Percentiles rank a stretch among this genome's conserved stretches.
These are phyloP conservation scores for Lentithecium fluviatile DNA, from an alignment of 495 filamentous ascomycete species.

Conservation along the genomic window DNA sequence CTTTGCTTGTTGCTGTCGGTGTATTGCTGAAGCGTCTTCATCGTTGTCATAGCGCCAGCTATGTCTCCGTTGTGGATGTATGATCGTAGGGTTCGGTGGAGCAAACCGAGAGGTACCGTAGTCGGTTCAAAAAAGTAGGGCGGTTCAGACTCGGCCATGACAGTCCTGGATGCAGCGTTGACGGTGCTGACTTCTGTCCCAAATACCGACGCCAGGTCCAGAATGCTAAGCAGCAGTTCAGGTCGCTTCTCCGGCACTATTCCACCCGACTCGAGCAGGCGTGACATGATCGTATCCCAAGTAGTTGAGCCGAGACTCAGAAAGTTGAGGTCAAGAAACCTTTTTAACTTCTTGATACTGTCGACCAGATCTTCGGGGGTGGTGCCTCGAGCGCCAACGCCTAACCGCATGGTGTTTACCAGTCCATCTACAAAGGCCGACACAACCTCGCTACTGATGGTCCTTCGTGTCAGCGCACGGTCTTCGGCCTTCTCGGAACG, in stretches of 20 bases:
- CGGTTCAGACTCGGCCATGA: slow-evolving; percentile 1
- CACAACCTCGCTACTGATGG: slow-evolving; percentile 60
- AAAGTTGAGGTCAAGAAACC: slow-evolving; percentile 39
- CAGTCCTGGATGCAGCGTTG: slow-evolving; percentile 21
- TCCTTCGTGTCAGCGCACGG: slow-evolving; percentile 39
- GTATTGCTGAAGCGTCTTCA: slow-evolving; percentile 36
- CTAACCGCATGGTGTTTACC: slow-evolving; percentile 43
- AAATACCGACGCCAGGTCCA: slow-evolving; percentile 41
- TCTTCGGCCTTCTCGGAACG: slow-evolving; percentile 9
- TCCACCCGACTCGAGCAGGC: slow-evolving; percentile 52
- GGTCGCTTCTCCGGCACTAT: slow-evolving; percentile 47
- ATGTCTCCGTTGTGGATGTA: slow-evolving; percentile 36
- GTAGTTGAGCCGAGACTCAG: slow-evolving; percentile 41
- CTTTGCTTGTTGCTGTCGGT: slow-evolving; percentile 42
- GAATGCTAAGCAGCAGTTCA: slow-evolving; percentile 45
- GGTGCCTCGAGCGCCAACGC: slow-evolving; percentile 38
- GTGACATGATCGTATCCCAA: slow-evolving; percentile 53
- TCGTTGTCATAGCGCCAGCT: slow-evolving; percentile 31
- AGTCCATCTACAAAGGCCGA: slow-evolving; percentile 54
- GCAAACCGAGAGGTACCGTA: slow-evolving; percentile 37
- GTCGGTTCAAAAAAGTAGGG: slow-evolving; percentile 42
- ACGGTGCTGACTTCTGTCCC: slow-evolving; percentile 33
- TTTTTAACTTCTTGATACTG: slow-evolving; percentile 39
- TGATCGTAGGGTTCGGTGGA: slow-evolving; percentile 37
- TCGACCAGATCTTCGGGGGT: slow-evolving; percentile 20